Base-by-base conservation (phyloP, 2,329 filamentous ascomycete species). In the Thelonectria blattea region DNA sequence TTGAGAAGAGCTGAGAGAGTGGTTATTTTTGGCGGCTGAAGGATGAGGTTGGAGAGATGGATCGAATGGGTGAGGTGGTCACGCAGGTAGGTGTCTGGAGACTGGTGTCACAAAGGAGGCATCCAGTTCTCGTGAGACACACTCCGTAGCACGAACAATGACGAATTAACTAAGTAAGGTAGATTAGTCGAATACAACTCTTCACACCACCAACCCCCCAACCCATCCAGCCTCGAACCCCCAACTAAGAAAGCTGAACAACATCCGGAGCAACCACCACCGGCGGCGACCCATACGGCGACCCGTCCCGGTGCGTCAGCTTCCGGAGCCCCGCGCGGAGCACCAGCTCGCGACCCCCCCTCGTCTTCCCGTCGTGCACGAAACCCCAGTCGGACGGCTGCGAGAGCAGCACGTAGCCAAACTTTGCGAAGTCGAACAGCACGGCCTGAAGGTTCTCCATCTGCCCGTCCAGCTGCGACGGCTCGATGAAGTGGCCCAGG, bases 331-430 rank as follows among this genome's bases (percentile, higher is more conserved):
- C 34, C 15, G 34, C 12, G 34, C 34, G 34, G 12, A 37, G 15
- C 11, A 37, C 34, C 34, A 37, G 15, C 12, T 14, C 34, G 3
- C 15, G 12, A 3, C 34, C 12, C 8, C 34, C 34, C 3, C 3
- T 2, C 12, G 14, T 11, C 12, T 37, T 11, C 6, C 12, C 34
- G 3, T 37, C 34, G 17, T 58, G 54, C 10, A 54, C 8, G 14
- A 58, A 39, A 5, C 48, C 22, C 50, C 50, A 58, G 12, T 54
- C 50, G 18, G n/a, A 34, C 15, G 56, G 24, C 15, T 58, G 56
- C 10, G 56, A 58, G 6, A 58, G 39, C 12, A 58, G 27, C 1
- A 22, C 27, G 18, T 54, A 58, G 1, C 56, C 56, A 14, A 58
- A 18, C 32, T 32, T 58, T 17, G 50, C 42, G 17, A 46, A 24